Evolutionary conservation across 169 alveolate genomes (phyloP), one percentile per base, ranked within the genome.

Genomic region (Cryptosporidium baileyi): DNA sequence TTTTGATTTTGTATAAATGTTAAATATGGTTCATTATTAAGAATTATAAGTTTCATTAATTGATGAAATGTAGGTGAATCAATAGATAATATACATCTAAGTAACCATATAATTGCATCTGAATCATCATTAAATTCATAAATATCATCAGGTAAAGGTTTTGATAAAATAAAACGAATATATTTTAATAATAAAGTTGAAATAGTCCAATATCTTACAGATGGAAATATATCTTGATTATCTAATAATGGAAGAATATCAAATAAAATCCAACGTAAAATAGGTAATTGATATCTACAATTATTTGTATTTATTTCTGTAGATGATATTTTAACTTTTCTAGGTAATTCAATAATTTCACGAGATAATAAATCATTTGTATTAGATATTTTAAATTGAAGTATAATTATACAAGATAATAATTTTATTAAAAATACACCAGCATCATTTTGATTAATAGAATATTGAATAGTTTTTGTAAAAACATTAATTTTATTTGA

Each of bases 11-110:
- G 65, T 15, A 74, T 19, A 57, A 74, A 74, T 32, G 38, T 34
- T 40, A 54, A 17, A 54, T 32, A 45, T 15, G 85, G 85, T 38
- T 74, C 59, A 5, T 57, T 60, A 34, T 60, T 57, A 22, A 61
- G 63, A 32, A 57, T 51, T 13, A 74, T 54, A 9, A 74, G 60
- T 8, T 28, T 36, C 85, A 74, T 74, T 0, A 74, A 43, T 41
- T 74, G 85, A 13, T 74, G 85, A 30, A 54, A 74, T 0, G 85
- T 51, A 52, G 85, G 85, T 8, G 85, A 74, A 28, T 74, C 85
- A 8, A 74, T 74, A 3, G 85, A 74, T n/a, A 74, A 59, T 9
- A 74, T 19, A 24, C 85, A 74, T 2, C 85, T 36, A 28, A 74
- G 40, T 34, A 74, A 43, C 85, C 85, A 74, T 15, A 74, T 74